Evolutionary conservation across 495 filamentous ascomycete species (phyloP), one percentile per base, ranked within the genome.

Genomic region (Penicillium subrubescens): DNA sequence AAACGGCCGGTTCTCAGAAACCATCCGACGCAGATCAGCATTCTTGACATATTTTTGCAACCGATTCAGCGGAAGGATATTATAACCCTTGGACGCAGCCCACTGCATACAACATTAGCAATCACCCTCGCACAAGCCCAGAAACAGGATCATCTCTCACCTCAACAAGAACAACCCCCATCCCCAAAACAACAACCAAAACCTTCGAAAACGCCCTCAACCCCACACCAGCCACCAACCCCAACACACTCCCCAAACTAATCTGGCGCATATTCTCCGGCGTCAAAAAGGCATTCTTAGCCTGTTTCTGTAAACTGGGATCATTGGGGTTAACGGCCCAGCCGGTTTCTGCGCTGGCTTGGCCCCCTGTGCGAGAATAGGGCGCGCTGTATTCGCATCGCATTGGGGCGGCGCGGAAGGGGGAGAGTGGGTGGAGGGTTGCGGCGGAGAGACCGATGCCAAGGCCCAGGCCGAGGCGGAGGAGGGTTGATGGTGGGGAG

Each of bases 191-290:
- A 37, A 94, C 72, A 8, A 91, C 90, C 67, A 96, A 73, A 5
- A 87, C 88, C 70, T 84, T 86, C 50, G 90, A 93, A 75, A 96
- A 94, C 44, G 90, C 83, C 67, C 86, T 83, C 59, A 96, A 82
- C 7, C 90, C 81, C 21, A 94, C 71, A 3, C 92, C 92, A 0
- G 83, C 84, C 41, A 89, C 71, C 56, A 96, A 80, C 5, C 92
- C 90, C 35, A 89, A 66, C 15, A 93, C 78, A 68, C 89, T 90
- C 1, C 91, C 91, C 61, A 86, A 69, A 60, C 88, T 90, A 58
- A 93, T 77, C 80, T 93, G 88, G 63, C 82, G 85, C 71, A 92
- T 78, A 14, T 83, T 82, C 31, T 81, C 76, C 0, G 86, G 68
- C 23, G 71, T 80, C 43, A 83, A 51, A 27, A 80, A 64, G 2